Percentiles rank a stretch among this genome's conserved stretches.
Conservation (phyloP, 1,139 yeast genomes). For the Diutina scorzettiae region DNA sequence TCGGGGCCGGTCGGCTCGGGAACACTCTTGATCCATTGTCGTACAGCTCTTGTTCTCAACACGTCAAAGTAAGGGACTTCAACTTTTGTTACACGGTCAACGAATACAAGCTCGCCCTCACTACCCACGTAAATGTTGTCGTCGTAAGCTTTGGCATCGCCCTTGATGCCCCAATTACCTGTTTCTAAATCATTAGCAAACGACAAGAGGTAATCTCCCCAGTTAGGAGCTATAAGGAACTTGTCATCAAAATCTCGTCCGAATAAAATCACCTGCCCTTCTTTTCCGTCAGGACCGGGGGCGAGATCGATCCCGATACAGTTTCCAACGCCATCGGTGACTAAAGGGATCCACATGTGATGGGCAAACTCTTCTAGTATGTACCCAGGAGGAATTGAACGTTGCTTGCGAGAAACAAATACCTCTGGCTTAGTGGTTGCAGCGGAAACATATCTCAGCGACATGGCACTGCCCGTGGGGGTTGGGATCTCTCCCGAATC, state of each 20-base stretch:
- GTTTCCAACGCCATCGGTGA: constrained; percentile 83
- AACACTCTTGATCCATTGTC: constrained; percentile 18
- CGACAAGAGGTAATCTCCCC: constrained; percentile 41
- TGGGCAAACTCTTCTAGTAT: constrained; percentile 71
- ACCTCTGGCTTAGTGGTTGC: background rate
- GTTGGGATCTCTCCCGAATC: background rate
- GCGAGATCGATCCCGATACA: constrained; percentile 82
- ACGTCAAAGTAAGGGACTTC: constrained; percentile 58
- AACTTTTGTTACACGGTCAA: constrained; percentile 30
- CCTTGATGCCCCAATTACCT: background rate
- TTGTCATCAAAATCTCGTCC: constrained; percentile 58
- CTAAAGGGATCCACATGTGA: constrained; percentile 81
- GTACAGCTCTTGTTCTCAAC: constrained; percentile 25
- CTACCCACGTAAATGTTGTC: constrained; percentile 34
- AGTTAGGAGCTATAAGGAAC: constrained; percentile 42
- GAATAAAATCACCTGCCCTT: constrained; percentile 53
- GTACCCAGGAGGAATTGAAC: constrained; percentile 61
- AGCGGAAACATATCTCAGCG: background rate
- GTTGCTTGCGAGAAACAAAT: constrained; percentile 32
- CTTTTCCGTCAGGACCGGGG: constrained; percentile 9
- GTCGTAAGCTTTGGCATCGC: background rate
- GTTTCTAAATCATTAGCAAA: constrained; percentile 37
- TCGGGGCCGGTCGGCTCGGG: background rate
- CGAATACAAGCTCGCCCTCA: constrained; percentile 63
- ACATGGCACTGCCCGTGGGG: background rate